These are phyloP conservation scores for Heritiera fomes DNA, from an alignment of 345 rosid genomes.

Conservation along the genomic window DNA sequence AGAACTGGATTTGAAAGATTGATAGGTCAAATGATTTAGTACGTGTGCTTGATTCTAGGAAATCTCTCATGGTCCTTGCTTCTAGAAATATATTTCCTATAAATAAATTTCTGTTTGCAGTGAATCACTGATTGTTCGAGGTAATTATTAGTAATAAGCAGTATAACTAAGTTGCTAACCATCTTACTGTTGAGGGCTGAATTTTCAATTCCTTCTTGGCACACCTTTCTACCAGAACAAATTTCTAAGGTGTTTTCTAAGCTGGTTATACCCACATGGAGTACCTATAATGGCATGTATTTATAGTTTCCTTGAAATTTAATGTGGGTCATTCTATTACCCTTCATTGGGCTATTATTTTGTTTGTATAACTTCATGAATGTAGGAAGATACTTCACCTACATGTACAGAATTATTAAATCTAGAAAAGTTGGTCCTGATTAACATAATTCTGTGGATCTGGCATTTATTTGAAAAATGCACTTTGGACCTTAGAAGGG, in stretches of 20 bases:
- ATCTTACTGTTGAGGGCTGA: constrained; percentile 8
- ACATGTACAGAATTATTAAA: neutral
- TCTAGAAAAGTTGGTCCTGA: neutral
- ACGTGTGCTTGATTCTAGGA: neutral
- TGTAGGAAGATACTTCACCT: neutral
- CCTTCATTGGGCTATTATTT: neutral
- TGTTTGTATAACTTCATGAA: neutral
- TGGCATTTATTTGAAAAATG: constrained; percentile 4
- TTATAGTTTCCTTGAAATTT: neutral
- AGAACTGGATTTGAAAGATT: constrained; percentile 7
- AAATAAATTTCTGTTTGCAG: neutral
- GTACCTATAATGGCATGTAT: neutral
- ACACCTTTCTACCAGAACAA: neutral
- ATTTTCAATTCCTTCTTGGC: neutral
- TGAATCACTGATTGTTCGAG: neutral
- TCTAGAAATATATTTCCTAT: neutral
- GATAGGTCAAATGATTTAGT: neutral
- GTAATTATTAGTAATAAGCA: neutral
- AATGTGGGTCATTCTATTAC: neutral
- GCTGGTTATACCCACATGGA: neutral
- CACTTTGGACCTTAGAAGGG: neutral
- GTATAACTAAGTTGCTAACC: neutral
- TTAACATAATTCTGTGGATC: neutral
- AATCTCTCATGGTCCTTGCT: neutral
- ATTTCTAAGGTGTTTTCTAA: neutral